phyloP scores from a whole-genome alignment of 495 filamentous ascomycete genomes.

The Entonaema liquescens region DNA sequence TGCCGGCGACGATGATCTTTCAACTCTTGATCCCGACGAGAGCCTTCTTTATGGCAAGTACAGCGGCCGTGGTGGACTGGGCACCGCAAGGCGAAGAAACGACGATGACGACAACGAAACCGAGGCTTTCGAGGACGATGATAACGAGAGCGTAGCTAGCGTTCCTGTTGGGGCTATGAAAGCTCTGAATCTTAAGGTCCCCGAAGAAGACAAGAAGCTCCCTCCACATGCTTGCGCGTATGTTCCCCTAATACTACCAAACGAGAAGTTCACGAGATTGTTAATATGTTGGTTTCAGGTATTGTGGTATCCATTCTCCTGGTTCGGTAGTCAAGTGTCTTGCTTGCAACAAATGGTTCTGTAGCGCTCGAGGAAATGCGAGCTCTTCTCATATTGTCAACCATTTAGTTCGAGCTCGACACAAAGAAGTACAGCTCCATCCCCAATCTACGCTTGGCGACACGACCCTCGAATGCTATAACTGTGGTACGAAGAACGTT shows the following conservation, averaged over 20 bases:
- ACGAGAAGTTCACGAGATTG: conserved; percentile 16
- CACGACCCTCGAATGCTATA: conserved; percentile 98
- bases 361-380: conserved; percentile 95
- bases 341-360: conserved; percentile 98
- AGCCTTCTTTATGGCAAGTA: conserved; percentile 73
- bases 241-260: conserved; percentile 50
- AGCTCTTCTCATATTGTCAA: conserved; percentile 98
- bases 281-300: conserved; percentile 60
- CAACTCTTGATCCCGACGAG: conserved; percentile 77
- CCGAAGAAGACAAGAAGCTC: conserved; percentile 88
- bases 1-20: conserved; percentile 71
- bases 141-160: conserved; percentile 90
- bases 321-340: conserved; percentile 96
- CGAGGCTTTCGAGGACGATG: conserved; percentile 87
- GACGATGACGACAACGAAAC: conserved; percentile 91
- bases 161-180: conserved; percentile 79
- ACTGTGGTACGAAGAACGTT: conserved; percentile 98
- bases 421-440: conserved; percentile 98
- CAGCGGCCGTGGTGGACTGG: conserved; percentile 61
- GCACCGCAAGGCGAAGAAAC: conserved; percentile 64
- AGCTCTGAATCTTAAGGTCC: conserved; percentile 67
- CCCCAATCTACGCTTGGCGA: conserved; percentile 95
- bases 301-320: conserved; percentile 97
- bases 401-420: conserved; percentile 94
- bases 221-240: conserved; percentile 97